Conservation (phyloP, 441 rosid species). For the Populus hybrid region DNA sequence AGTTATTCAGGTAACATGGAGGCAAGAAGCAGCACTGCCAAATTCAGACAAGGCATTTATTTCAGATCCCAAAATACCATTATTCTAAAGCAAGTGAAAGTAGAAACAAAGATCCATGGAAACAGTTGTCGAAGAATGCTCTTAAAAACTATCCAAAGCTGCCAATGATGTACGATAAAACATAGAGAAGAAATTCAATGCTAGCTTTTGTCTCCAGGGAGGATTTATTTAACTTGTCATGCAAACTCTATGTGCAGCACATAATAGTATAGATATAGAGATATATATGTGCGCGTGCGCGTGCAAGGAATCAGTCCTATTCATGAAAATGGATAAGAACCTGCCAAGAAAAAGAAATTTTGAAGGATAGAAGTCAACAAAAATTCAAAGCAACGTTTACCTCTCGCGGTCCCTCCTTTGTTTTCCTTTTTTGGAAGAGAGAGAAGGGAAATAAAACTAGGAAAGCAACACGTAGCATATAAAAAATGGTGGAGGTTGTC, state of each 20-base stretch:
- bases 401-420: background rate
- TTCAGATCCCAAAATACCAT: background rate
- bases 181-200: background rate
- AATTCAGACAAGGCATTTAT: background rate
- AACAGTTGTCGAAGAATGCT: background rate
- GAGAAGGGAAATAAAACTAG: background rate
- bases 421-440: background rate
- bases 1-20: background rate
- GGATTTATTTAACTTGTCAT: background rate
- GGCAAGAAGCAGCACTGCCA: background rate
- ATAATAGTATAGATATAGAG: background rate
- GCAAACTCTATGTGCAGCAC: background rate
- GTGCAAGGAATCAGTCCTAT: background rate
- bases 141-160: background rate
- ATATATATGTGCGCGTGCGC: background rate
- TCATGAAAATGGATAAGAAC: background rate
- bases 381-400: background rate
- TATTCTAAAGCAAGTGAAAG: background rate
- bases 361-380: background rate
- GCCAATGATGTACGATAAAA: background rate
- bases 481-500: background rate
- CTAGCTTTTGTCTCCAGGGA: background rate
- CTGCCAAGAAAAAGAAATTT: background rate
- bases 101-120: background rate
- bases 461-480: background rate